Base-by-base conservation (phyloP, 208 protist genomes). In the Angomonas ambiguus region DNA sequence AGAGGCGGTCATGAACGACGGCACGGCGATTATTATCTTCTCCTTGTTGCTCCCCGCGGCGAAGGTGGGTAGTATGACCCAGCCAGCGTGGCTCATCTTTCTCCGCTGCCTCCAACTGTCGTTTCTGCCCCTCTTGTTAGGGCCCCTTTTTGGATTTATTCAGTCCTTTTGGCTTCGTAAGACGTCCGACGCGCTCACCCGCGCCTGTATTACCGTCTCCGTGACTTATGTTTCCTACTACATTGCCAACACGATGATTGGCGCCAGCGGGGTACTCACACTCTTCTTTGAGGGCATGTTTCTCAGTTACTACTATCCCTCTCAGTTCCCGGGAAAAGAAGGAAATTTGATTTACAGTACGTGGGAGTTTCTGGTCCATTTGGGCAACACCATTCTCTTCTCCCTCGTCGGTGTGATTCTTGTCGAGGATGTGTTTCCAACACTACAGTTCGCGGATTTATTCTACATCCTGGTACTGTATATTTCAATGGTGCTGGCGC, bases 1-100 rank as follows among this genome's bases (percentile, higher is more conserved):
- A 45, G 92, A 96, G 72, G 71, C 87, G 18, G 79, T 96, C 51
- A 80, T 96, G 79, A 96, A 96, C 73, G 92, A 96, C 56, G 87
- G 88, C 51, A 92, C 88, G 11, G 87, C 92, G n/a, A 96, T 96
- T 33, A 93, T 96, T 56, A 34, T 85, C 30, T 96, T 87, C 48
- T 83, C 42, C 49, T 61, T 96, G 51, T 69, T 96, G 18, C 82
- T 95, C 42, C 82, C 79, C 11, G 85, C 83, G 16, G 87, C 82
- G 33, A 35, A 70, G 45, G 63, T 22, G 20, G 79, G 83, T 45
- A 35, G 49, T 33, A 41, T 84, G 53, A 76, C 71, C 16, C 74
- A 31, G 55, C 64, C 77, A 5, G 51, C 60, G 4, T 70, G 61
- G 30, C 18, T 67, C n/a, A 81, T 92, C 11, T 24, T 87, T 6